Conservation (phyloP, 768 basidiomycete species). For the Mycena polygramma region DNA sequence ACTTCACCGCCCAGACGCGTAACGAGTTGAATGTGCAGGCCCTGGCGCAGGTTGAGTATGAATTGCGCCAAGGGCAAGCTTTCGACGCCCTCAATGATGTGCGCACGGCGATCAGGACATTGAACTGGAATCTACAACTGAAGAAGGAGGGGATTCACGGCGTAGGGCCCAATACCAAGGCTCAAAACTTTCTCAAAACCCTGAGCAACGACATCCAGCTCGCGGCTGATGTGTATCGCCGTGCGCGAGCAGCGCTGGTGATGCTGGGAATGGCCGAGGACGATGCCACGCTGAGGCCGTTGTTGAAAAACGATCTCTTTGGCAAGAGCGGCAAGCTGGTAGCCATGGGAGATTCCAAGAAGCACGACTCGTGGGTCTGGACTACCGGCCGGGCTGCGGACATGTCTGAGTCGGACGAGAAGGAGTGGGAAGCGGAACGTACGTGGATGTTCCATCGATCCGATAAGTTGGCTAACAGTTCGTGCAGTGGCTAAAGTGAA, state of each 20-base stretch:
- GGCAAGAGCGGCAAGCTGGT: not conserved
- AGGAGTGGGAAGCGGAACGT: not conserved
- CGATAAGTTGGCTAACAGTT: not conserved
- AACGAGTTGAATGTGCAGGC: not conserved
- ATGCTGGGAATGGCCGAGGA: not conserved
- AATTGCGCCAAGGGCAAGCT: not conserved
- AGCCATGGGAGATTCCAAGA: not conserved
- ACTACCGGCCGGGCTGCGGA: not conserved
- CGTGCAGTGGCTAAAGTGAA: not conserved
- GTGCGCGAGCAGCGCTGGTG: not conserved
- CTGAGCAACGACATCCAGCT: not conserved
- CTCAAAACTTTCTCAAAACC: conserved; percentile 53
- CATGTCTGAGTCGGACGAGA: not conserved
- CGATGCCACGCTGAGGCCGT: not conserved
- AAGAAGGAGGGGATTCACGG: conserved; percentile 1
- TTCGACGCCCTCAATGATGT: not conserved
- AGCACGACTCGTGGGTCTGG: not conserved
- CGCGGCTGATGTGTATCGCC: not conserved
- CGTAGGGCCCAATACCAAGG: not conserved
- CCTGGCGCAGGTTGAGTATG: conserved; percentile 2
- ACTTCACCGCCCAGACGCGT: not conserved
- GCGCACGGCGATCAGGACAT: not conserved
- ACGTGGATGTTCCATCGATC: not conserved
- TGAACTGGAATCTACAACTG: not conserved
- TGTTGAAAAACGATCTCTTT: not conserved